Base-by-base conservation (phyloP, 176 grass and related monocot species). In the Ampelocalamus luodianensis region DNA sequence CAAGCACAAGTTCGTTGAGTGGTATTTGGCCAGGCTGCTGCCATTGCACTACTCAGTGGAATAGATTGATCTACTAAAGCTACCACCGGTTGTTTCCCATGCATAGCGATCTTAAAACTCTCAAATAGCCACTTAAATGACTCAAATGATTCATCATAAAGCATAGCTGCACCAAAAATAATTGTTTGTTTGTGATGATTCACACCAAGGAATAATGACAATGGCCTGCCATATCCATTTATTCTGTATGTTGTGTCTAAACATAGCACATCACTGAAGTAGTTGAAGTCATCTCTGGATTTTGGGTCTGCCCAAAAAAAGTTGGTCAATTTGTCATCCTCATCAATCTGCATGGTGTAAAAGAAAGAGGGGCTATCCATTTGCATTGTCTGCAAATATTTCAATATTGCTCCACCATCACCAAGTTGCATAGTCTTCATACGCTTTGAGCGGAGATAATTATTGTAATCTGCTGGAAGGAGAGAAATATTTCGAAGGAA, bases 81-180 rank as follows among this genome's bases (percentile, higher is more conserved):
- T 81, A 93, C 92, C 14, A 72, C 63, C 36, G 94, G 94, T 85
- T 98, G 89, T 78, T 98, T 98, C 40, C 96, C 96, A 59, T 86
- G 93, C 96, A 98, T 98, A 6, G 91, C 92, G 20, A 98, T 93
- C 74, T 98, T 95, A 53, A 98, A 98, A 75, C 93, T 98, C 74
- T 95, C 96, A 83, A 98, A 98, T 67, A 98, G 89, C 96, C 96
- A 98, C 83, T 90, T 98, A 80, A 89, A 98, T 58, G 96, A 98
- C 71, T 98, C 93, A 78, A 89, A 90, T 53, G 96, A 95, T 83
- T 98, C 96, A 87, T 98, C 96, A 74, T 98, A 98, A 77, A 98
- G 83, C 87, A 98, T 80, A 67, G 96, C 91, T 50, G 96, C 91
- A 79, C 96, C 93, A 83, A 98, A 95, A 65, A 95, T 91, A 91